Evolutionary conservation across 2,329 filamentous ascomycete species (phyloP), one percentile per base, ranked within the genome.

Genomic region (Talaromyces sp.): DNA sequence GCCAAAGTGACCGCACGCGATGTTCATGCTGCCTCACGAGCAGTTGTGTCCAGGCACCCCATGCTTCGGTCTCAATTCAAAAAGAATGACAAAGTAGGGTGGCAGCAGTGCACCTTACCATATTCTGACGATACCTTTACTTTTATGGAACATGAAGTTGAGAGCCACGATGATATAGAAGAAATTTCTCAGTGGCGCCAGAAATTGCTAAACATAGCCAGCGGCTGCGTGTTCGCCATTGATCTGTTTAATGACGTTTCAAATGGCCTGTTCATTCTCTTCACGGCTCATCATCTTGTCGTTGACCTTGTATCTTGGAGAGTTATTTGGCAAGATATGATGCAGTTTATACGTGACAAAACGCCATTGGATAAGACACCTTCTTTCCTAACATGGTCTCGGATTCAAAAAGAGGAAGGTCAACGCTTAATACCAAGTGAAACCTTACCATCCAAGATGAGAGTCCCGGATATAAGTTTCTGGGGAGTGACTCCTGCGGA

Each of bases 1-100:
- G 11, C 11, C 4, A 25, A 25, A 36, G 8, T 22, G 17, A 32
- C 54, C 9, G n/a, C 15, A 36, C 19, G 10, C 13, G 52, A 58
- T 19, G 56, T 67, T 32, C 51, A 47, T 15, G 15, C 44, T 32
- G 64, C 62, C 3, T 47, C 65, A 13, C 25, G 58, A 22, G 33
- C 59, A 19, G 33, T 67, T 19, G 59, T 67, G 15, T 62, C 39
- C 7, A 36, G 30, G 42, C 65, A 67, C 49, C 55, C 65, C 8
- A 67, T 67, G 65, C 58, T 67, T 13, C 65, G 65, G n/a, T 65
- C 65, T 28, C 61, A 63, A 10, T 67, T 67, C 55, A 33, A 57
- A 17, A 55, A 25, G 54, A 55, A 49, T 27, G 58, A 60, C 17
- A 25, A 47, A 33, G 55, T 58, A 15, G 49, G 57, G 19, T 67